phyloP scores from a whole-genome alignment of 148 eudicot species.

The Mesembryanthemum crystallinum region DNA sequence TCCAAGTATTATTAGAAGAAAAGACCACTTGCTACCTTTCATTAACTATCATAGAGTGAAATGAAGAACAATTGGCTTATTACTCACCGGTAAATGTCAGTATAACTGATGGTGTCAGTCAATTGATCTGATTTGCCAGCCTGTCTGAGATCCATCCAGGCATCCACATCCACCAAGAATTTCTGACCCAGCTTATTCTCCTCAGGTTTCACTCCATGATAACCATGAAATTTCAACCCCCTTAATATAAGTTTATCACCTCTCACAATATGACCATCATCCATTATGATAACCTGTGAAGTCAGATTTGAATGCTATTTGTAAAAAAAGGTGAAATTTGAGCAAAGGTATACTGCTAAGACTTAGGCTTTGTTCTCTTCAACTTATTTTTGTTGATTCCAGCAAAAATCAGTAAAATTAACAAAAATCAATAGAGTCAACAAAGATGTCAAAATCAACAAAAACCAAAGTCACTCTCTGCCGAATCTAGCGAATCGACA shows the following conservation, averaged over 20 bases:
- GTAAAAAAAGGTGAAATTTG: neutral
- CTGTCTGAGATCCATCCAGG: constrained; percentile 79
- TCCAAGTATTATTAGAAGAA: too few species aligned
- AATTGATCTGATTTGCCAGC: constrained; percentile 71
- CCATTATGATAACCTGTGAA: constrained; percentile 30
- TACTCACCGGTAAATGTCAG: constrained; percentile 77
- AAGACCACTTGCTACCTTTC: too few species aligned
- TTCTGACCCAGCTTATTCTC: constrained; percentile 85
- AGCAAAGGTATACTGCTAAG: neutral
- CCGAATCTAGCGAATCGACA: too few species aligned
- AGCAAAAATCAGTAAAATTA: too few species aligned
- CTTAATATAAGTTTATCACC: constrained; percentile 80
- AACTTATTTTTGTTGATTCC: too few species aligned
- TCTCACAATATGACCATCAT: constrained; percentile 35
- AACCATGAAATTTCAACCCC: constrained; percentile 86
- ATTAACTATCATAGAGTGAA: too few species aligned
- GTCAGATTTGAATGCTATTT: neutral
- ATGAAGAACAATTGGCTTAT: neutral
- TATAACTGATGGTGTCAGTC: constrained; percentile 76
- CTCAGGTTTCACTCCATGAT: constrained; percentile 82
- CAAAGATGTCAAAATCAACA: too few species aligned
- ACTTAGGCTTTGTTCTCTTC: too few species aligned
- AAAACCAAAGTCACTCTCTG: too few species aligned
- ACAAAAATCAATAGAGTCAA: too few species aligned
- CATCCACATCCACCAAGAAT: constrained; percentile 81